Evolutionary conservation across 257 asterid genomes (phyloP).

Genomic region (Haberlea rhodopensis): DNA sequence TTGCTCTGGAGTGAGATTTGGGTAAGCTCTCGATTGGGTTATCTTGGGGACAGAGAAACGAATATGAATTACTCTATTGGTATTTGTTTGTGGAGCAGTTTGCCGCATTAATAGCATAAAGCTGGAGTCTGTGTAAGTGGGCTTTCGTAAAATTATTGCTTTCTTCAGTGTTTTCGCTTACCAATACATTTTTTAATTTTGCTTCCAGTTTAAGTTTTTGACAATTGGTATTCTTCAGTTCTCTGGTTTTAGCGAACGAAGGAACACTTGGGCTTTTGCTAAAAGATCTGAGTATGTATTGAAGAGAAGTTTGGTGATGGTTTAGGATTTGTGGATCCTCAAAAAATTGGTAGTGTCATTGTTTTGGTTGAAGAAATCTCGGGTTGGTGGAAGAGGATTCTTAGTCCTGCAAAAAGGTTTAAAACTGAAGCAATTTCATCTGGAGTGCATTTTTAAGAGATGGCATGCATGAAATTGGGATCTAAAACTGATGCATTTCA

Average conservation of each 20-base stretch:
- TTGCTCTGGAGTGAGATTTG: slow-evolving; percentile 43
- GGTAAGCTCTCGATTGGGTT: slow-evolving; percentile 25
- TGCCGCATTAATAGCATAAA: slow-evolving; percentile 29
- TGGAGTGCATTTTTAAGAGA: slow-evolving; percentile 28
- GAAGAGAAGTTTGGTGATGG: slow-evolving; percentile 24
- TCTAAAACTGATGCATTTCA: slow-evolving; percentile 89
- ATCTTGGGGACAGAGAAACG: slow-evolving; percentile 7
- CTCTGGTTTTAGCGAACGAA: slow-evolving; percentile 1
- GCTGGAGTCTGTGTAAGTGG: slow-evolving; percentile 25
- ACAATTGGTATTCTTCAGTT: slow-evolving; percentile 24
- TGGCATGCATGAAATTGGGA: slow-evolving; percentile 99
- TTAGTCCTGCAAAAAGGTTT: slow-evolving; percentile 6
- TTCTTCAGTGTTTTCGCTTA: slow-evolving; percentile 1
- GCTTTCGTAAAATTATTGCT: slow-evolving; percentile 17
- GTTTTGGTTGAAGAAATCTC: slow-evolving; percentile 16
- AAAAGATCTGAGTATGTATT: slow-evolving; percentile 27
- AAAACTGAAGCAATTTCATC: slow-evolving; percentile 6
- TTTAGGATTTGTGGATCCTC: slow-evolving; percentile 16
- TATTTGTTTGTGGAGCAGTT: slow-evolving; percentile 23
- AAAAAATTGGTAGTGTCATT: slow-evolving; percentile 19
- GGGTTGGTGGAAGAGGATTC: neutral
- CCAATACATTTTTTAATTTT: neutral
- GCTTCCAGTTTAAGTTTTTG: slow-evolving; percentile 18
- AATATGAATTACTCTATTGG: slow-evolving; percentile 16
- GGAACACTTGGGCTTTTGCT: slow-evolving; percentile 14